Percentiles rank a stretch among this genome's conserved stretches.
Evolutionary conservation across 306 rosid genomes (phyloP).

Genomic region (Quercus glauca): DNA sequence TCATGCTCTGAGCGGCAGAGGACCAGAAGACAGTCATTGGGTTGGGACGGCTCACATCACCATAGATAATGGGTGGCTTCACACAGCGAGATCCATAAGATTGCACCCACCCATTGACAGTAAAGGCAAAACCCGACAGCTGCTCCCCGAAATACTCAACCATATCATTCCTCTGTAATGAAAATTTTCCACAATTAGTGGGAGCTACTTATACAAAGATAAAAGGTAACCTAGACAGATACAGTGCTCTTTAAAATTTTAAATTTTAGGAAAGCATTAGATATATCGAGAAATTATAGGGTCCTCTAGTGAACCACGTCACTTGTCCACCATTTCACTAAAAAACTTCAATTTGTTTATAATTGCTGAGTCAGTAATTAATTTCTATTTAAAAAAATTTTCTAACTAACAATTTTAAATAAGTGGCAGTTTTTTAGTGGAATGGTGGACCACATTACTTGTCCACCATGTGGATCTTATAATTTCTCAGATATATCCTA

Average conservation of each 20-base stretch:
- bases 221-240: not conserved
- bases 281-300: no score
- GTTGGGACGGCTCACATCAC: conserved; percentile 97
- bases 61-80: conserved; percentile 95
- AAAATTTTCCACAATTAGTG: conserved; percentile 23
- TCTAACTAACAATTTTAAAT: no score
- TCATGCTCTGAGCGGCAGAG: conserved; percentile 44
- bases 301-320: no score
- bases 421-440: no score
- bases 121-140: conserved; percentile 84
- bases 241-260: not conserved
- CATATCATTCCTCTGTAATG: conserved; percentile 87
- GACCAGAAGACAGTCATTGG: conserved; percentile 74
- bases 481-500: not conserved
- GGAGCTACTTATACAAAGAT: not conserved
- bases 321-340: no score
- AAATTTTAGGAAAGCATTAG: not conserved
- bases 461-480: no score
- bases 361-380: no score
- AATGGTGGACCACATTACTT: no score
- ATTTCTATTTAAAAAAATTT: no score
- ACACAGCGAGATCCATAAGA: conserved; percentile 95
- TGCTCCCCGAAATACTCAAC: conserved; percentile 92
- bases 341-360: no score
- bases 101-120: conserved; percentile 93